Percentiles rank a stretch among this genome's conserved stretches.
These are phyloP conservation scores for Przewalskia tangutica DNA, from an alignment of 257 asterid species.

Conservation along the genomic window DNA sequence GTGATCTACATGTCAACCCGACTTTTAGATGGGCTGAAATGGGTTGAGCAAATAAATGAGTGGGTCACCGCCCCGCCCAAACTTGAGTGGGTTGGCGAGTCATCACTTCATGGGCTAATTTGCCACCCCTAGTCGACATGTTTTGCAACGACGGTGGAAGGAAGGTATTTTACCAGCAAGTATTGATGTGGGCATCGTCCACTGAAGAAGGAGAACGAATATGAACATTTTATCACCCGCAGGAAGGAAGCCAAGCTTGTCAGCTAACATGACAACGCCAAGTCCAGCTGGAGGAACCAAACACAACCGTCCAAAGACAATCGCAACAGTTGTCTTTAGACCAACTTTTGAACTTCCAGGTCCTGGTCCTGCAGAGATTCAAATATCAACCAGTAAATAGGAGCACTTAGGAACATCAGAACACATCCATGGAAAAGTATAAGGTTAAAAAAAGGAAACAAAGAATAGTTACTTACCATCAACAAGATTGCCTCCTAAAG, in stretches of 20 bases:
- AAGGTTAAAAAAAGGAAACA: not conserved
- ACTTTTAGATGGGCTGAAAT: too few species aligned
- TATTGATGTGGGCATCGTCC: conserved; percentile 97
- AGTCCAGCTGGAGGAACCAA: conserved; percentile 88
- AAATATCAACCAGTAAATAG: not conserved
- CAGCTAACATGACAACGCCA: conserved; percentile 86
- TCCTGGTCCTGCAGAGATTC: conserved; percentile 55
- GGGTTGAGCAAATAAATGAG: too few species aligned
- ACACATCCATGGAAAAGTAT: not conserved
- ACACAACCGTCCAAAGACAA: conserved; percentile 63
- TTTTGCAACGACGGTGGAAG: not conserved
- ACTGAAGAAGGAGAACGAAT: conserved; percentile 91
- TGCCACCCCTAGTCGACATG: not conserved
- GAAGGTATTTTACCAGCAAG: conserved; percentile 51
- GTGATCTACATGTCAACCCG: too few species aligned
- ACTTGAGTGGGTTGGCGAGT: too few species aligned
- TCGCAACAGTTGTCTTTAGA: conserved; percentile 72
- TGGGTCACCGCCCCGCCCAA: too few species aligned
- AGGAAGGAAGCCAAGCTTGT: conserved; percentile 82
- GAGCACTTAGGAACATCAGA: not conserved
- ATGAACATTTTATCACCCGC: conserved; percentile 87
- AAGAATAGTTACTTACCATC: conserved; percentile 43
- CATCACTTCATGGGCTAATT: too few species aligned
- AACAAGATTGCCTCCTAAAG: conserved; percentile 96
- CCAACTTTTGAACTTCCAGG: conserved; percentile 71